Evolutionary conservation across 192 early-diverging fungal species (phyloP), one percentile per base, ranked within the genome.

Genomic region (Spizellomyces punctatus): DNA sequence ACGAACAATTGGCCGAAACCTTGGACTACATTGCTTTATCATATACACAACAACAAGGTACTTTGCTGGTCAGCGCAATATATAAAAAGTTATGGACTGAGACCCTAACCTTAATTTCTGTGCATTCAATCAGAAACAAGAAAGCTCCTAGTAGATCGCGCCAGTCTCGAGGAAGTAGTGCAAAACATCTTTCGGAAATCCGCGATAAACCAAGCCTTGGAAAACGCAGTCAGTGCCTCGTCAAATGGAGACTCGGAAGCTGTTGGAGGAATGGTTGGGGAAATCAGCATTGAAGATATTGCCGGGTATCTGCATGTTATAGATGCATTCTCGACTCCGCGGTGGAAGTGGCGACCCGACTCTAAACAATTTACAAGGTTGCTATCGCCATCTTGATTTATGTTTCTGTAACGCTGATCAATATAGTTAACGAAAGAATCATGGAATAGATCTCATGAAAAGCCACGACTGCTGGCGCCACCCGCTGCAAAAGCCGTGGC

Each of bases 21-120:
- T 76, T 94, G 2, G 90, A 93, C 47, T 82, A 82, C 22, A 87
- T 95, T 36, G 90, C 89, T 8, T 76, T 82, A 45, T 83, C 87
- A 47, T 94, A 91, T 81, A 79, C 86, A 14, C 88, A 91, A 42
- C 82, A 89, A 22, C 87, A 91, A 81, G 91, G 91, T 91, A 81
- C 58, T 69, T 47, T 36, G 27, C 27, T 36, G 41, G 48, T 10
- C 50, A 14, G 48, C 44, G 49, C 17, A 10, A 6, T 43, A 6
- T 43, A 46, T n/a, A 43, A 36, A 0, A 36, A 36, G 27, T 36
- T 36, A 36, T 36, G 27, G 27, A 36, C 27, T 36, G 27, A 3
- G 27, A 36, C 27, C 27, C 27, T 36, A 36, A 36, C 27, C 27
- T 0, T 36, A 36, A 36, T 3, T 36, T 2, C 27, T 36, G 27